Percentiles rank a stretch among this genome's conserved stretches.
Evolutionary conservation across 495 filamentous ascomycete genomes (phyloP).

Genomic region (Xylaria intraflava): DNA sequence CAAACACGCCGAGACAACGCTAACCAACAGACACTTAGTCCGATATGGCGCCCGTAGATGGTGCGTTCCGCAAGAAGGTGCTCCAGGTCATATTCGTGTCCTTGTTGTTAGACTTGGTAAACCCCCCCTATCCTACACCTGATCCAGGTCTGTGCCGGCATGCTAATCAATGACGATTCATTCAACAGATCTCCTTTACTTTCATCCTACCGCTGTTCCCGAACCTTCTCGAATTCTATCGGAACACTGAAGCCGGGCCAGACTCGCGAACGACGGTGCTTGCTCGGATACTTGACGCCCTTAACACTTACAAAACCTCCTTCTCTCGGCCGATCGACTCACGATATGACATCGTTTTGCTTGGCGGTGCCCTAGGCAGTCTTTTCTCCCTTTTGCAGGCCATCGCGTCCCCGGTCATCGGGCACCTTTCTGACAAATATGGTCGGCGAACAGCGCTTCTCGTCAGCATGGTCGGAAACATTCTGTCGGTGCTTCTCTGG

Average conservation of each 20-base stretch:
- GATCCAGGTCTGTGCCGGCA: constrained; percentile 16
- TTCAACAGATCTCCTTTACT: constrained; percentile 52
- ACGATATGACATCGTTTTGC: constrained; percentile 92
- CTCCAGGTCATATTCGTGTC: constrained; percentile 64
- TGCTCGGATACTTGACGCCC: constrained; percentile 66
- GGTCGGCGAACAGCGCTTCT: constrained; percentile 84
- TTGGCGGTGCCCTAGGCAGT: constrained; percentile 89
- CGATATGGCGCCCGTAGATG: constrained; percentile 41
- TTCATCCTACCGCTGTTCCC: constrained; percentile 97
- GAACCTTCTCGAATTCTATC: constrained; percentile 90
- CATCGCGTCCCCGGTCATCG: constrained; percentile 86
- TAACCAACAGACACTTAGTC: not conserved
- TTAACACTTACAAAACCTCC: constrained; percentile 92
- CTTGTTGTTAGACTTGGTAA: constrained; percentile 48
- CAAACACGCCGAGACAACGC: no score
- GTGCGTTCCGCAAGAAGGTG: constrained; percentile 64
- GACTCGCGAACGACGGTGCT: constrained; percentile 59
- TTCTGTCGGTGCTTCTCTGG: constrained; percentile 88
- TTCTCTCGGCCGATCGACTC: constrained; percentile 92
- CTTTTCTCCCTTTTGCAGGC: constrained; percentile 93
- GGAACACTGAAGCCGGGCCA: constrained; percentile 54
- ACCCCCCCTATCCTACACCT: not conserved
- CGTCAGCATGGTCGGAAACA: constrained; percentile 91
- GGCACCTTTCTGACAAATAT: constrained; percentile 78
- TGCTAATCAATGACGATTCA: constrained; percentile 14